These are phyloP conservation scores for Chamaecyparis obtusa DNA, from an alignment of 75 land plant species.

Conservation along the genomic window DNA sequence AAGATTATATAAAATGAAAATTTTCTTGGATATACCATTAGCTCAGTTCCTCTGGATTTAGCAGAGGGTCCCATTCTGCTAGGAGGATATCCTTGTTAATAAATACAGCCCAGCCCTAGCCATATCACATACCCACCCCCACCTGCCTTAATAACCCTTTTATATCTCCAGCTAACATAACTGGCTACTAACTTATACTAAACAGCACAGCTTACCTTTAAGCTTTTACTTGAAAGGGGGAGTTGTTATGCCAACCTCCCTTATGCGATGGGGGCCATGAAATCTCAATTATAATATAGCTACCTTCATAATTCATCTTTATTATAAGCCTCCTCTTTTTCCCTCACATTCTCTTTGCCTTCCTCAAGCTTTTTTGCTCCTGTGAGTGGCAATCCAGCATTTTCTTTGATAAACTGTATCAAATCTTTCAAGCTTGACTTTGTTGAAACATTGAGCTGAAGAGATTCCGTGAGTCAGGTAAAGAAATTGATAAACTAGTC, in stretches of 20 bases:
- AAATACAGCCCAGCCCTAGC: not conserved
- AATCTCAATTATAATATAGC: not conserved
- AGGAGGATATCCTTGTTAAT: not conserved
- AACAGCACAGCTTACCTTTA: not conserved
- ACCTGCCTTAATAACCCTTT: not conserved
- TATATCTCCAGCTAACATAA: not conserved
- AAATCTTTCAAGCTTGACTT: constrained; percentile 54
- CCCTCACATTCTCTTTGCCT: not conserved
- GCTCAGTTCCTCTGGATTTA: not conserved
- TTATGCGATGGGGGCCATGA: not conserved
- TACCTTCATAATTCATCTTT: constrained; percentile 9
- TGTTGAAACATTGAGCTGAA: constrained; percentile 58
- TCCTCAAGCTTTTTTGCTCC: constrained; percentile 40
- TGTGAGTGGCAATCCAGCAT: constrained; percentile 82
- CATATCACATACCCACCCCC: not conserved
- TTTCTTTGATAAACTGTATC: constrained; percentile 33
- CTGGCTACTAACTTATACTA: not conserved
- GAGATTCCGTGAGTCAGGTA: not conserved
- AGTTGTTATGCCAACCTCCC: not conserved
- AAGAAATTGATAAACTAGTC: not conserved
- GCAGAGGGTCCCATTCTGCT: not conserved
- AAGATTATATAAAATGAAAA: not conserved
- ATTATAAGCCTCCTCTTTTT: not conserved
- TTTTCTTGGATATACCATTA: not conserved
- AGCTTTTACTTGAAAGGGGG: not conserved